Conservation (phyloP, 1,284 basidiomycete genomes). For the Chiua sp. region DNA sequence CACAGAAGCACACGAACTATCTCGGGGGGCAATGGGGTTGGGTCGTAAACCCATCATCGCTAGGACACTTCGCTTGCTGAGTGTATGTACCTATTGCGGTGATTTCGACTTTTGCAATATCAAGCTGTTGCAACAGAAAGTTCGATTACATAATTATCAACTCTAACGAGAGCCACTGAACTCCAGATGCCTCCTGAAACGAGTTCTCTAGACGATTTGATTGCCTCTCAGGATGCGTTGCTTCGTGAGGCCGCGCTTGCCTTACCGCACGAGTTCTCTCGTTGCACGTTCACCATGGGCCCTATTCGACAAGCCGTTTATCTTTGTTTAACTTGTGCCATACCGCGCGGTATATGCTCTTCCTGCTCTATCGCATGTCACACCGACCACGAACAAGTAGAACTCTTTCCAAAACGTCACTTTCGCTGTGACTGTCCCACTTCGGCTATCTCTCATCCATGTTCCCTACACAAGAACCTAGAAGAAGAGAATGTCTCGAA, state of each 20-base stretch:
- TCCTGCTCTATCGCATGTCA: slow-evolving; percentile 87
- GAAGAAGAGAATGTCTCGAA: slow-evolving; percentile 66
- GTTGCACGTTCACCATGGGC: slow-evolving; percentile 72
- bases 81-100: too few relatives aligned
- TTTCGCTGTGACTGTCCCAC: slow-evolving; percentile 87
- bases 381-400: slow-evolving; percentile 80
- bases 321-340: slow-evolving; percentile 73
- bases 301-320: slow-evolving; percentile 70
- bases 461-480: slow-evolving; percentile 58
- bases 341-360: slow-evolving; percentile 64
- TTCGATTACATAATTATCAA: neutral
- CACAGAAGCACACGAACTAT: too few relatives aligned
- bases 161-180: too few relatives aligned
- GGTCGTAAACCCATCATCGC: too few relatives aligned
- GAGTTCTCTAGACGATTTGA: slow-evolving; percentile 45
- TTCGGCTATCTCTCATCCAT: slow-evolving; percentile 56
- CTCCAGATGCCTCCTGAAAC: slow-evolving; percentile 4
- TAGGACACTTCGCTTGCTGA: too few relatives aligned
- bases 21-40: too few relatives aligned
- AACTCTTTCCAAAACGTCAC: slow-evolving; percentile 80
- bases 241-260: slow-evolving; percentile 72
- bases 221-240: slow-evolving; percentile 66
- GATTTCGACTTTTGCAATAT: too few relatives aligned
- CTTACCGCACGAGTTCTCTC: slow-evolving; percentile 75
- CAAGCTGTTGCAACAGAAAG: too few relatives aligned